A percentile compares a stretch with the other conserved stretches of the same genome.
These are phyloP conservation scores for Thielaviopsis ethacetica DNA, from an alignment of 2,329 filamentous ascomycete genomes.

Conservation along the genomic window DNA sequence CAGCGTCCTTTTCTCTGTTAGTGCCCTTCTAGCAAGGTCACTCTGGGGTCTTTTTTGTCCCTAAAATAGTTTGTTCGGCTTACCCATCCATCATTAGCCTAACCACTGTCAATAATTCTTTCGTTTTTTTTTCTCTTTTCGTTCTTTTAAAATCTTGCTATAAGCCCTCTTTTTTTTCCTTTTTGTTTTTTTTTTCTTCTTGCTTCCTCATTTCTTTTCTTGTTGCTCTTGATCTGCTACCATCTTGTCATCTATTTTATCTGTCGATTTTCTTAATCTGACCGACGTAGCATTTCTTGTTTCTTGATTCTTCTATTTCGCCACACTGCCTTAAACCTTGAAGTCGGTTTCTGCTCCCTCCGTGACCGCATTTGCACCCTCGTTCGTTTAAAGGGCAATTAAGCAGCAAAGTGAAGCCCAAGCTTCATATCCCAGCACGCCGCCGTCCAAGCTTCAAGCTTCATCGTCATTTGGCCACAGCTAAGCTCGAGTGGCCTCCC, in stretches of 20 bases:
- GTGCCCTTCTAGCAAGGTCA: background rate
- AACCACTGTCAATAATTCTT: constrained; percentile 26
- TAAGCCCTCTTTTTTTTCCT: background rate
- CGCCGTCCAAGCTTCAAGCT: too few relatives aligned
- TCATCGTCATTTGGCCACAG: background rate
- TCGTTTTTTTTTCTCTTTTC: constrained; percentile 15
- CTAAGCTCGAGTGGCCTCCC: background rate
- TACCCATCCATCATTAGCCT: too few relatives aligned
- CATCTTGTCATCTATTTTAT: background rate
- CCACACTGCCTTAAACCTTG: background rate
- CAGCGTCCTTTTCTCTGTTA: background rate
- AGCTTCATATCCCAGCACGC: background rate
- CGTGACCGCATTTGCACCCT: background rate
- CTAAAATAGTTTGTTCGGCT: background rate
- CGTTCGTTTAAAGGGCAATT: background rate
- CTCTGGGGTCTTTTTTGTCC: background rate
- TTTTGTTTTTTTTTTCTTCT: too few relatives aligned
- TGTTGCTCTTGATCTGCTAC: too few relatives aligned
- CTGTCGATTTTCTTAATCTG: background rate
- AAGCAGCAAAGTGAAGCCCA: background rate
- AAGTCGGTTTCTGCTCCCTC: background rate
- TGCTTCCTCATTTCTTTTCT: too few relatives aligned
- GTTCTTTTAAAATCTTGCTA: background rate
- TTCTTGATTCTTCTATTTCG: background rate
- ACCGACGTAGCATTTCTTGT: background rate